phyloP scores from a whole-genome alignment of 1,284 basidiomycete species.

The Fomitopsis betulina region DNA sequence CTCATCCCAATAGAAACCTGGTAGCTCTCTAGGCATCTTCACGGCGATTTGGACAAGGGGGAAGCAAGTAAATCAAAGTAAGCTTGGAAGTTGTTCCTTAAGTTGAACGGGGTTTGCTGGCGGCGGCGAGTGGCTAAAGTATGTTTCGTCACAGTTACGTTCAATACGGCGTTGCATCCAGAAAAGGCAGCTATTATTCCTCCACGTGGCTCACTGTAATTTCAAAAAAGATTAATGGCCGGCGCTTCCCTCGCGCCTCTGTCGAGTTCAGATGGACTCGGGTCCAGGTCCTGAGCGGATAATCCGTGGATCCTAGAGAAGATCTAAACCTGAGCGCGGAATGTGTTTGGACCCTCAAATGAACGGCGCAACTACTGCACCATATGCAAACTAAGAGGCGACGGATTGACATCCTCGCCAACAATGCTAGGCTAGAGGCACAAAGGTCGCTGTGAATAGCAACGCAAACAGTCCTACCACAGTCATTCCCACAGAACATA shows the following conservation, averaged over 20 bases:
- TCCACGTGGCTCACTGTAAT: neutral
- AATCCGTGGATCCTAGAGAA: neutral
- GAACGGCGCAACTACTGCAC: neutral
- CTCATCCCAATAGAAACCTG: slow-evolving; percentile 15
- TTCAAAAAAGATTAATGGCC: too few species aligned
- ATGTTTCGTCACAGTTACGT: neutral
- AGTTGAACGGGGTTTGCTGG: too few species aligned
- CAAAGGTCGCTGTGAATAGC: too few species aligned
- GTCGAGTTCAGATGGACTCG: neutral
- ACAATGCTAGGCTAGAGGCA: too few species aligned
- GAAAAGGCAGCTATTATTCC: neutral
- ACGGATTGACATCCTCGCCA: neutral
- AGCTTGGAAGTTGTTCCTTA: too few species aligned
- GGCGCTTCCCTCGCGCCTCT: neutral
- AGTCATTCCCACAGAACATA: too few species aligned
- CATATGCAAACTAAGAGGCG: neutral
- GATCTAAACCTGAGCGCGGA: neutral
- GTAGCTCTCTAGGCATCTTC: neutral
- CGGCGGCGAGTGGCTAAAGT: too few species aligned
- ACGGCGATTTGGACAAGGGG: too few species aligned
- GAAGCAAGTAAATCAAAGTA: too few species aligned
- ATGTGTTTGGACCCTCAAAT: neutral
- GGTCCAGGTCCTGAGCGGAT: neutral
- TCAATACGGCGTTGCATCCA: neutral
- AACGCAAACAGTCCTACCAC: too few species aligned